Percentiles rank a stretch among this genome's conserved stretches.
phyloP scores from a whole-genome alignment of 2,329 filamentous ascomycete genomes.

The Arthrobotrys iridis region DNA sequence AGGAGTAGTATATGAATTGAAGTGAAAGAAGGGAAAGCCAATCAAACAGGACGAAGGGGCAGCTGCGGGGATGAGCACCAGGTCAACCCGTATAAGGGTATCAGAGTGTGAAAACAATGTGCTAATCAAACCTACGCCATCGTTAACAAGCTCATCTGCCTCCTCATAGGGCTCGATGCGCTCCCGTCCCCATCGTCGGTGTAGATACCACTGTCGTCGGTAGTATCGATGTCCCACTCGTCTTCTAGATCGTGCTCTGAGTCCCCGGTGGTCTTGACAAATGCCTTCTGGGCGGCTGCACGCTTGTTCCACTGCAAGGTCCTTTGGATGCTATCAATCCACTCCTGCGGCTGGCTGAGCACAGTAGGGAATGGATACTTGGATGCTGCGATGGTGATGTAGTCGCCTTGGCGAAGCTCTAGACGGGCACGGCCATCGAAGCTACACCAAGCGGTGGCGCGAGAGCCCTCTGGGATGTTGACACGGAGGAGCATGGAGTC shows the following conservation, averaged over 20 bases:
- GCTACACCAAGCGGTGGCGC: conserved; percentile 93
- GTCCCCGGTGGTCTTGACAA: conserved; percentile 65
- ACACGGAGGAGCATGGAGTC: conserved; percentile 93
- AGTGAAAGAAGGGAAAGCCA: neutral
- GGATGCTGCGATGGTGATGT: conserved; percentile 93
- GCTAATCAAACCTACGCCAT: conserved; percentile 60
- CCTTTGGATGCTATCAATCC: conserved; percentile 94
- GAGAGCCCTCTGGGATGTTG: conserved; percentile 81
- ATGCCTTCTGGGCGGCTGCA: conserved; percentile 90
- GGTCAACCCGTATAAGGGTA: neutral
- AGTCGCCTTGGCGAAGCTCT: conserved; percentile 90
- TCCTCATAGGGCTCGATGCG: conserved; percentile 73
- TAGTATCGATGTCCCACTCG: conserved; percentile 93
- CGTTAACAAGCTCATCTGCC: conserved; percentile 78
- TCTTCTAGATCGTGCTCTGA: conserved; percentile 63
- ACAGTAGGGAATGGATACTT: conserved; percentile 98
- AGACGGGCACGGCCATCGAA: conserved; percentile 97
- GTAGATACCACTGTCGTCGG: conserved; percentile 70
- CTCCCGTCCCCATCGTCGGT: conserved; percentile 75
- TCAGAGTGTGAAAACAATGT: neutral
- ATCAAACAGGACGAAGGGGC: neutral
- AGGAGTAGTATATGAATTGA: conserved; percentile 64
- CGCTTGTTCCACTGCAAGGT: conserved; percentile 95
- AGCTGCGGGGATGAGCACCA: neutral
- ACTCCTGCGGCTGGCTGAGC: conserved; percentile 86